phyloP scores from a whole-genome alignment of 306 rosid species.

The Cicer bijugum region DNA sequence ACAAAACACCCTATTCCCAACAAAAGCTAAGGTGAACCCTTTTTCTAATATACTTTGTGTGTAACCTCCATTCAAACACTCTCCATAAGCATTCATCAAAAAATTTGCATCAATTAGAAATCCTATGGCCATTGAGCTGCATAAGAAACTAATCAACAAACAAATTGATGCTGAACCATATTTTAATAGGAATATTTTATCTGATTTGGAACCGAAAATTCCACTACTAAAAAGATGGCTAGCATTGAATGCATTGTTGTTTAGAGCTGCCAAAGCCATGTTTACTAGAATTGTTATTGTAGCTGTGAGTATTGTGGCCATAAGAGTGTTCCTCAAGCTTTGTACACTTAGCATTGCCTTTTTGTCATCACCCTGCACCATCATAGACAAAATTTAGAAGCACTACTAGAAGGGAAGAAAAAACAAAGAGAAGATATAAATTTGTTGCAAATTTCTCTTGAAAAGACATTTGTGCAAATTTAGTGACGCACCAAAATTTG shows the following conservation, averaged over 20 bases:
- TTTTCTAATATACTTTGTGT: slow-evolving; percentile 56
- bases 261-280: slow-evolving; percentile 59
- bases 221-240: slow-evolving; percentile 48
- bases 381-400: not conserved
- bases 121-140: slow-evolving; percentile 70
- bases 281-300: slow-evolving; percentile 57
- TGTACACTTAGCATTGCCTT: slow-evolving; percentile 68
- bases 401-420: too few species aligned
- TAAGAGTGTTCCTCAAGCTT: slow-evolving; percentile 77
- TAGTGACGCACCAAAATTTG: too few species aligned
- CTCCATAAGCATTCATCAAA: slow-evolving; percentile 53
- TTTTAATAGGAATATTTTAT: slow-evolving; percentile 51
- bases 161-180: slow-evolving; percentile 65
- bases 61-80: slow-evolving; percentile 35
- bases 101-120: slow-evolving; percentile 67
- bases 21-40: slow-evolving; percentile 65
- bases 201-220: slow-evolving; percentile 58
- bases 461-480: too few species aligned
- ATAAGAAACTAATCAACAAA: slow-evolving; percentile 67
- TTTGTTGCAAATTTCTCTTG: too few species aligned
- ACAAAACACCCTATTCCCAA: slow-evolving; percentile 68
- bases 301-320: slow-evolving; percentile 66
- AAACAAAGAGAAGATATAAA: too few species aligned
- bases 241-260: slow-evolving; percentile 59
- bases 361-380: slow-evolving; percentile 58